Evolutionary conservation across 805 yeast genomes (phyloP).

Genomic region (Myxozyma mucilagina): DNA sequence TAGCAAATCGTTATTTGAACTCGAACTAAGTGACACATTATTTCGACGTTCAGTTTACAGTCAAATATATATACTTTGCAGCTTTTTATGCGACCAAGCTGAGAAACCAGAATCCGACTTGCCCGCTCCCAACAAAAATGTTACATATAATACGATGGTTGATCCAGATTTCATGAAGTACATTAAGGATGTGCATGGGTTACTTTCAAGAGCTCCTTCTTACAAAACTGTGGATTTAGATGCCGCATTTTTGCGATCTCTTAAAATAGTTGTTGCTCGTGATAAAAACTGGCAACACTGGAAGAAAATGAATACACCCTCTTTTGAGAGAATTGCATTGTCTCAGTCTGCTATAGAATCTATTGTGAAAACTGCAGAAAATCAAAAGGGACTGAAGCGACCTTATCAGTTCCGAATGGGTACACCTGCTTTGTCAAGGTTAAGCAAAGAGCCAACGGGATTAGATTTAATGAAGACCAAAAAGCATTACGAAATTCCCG

Average conservation of each 20-base stretch:
- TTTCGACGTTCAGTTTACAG: conserved; percentile 37
- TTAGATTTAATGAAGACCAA: conserved; percentile 38
- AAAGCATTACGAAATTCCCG: conserved; percentile 32
- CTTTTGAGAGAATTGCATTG: conserved; percentile 31
- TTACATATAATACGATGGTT: conserved; percentile 31
- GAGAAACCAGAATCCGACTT: not conserved
- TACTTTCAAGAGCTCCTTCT: not conserved
- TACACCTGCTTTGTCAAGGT: conserved; percentile 38
- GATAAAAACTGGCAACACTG: conserved; percentile 41
- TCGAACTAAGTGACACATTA: conserved; percentile 39
- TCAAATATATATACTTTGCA: conserved; percentile 38
- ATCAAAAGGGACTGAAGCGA: conserved; percentile 30
- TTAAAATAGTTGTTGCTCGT: conserved; percentile 30
- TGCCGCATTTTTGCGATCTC: conserved; percentile 20
- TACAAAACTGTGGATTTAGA: conserved; percentile 25
- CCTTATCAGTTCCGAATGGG: conserved; percentile 39
- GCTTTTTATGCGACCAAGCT: conserved; percentile 31
- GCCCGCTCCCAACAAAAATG: conserved; percentile 28
- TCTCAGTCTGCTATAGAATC: conserved; percentile 5
- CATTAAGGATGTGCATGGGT: conserved; percentile 21
- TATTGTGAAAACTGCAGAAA: conserved; percentile 4
- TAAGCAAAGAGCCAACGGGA: conserved; percentile 48
- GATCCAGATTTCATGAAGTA: conserved; percentile 27
- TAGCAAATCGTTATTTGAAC: conserved; percentile 37
- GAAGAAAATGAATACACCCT: conserved; percentile 40